Conservation (phyloP, 768 basidiomycete genomes). For the Lactarius psammicola region DNA sequence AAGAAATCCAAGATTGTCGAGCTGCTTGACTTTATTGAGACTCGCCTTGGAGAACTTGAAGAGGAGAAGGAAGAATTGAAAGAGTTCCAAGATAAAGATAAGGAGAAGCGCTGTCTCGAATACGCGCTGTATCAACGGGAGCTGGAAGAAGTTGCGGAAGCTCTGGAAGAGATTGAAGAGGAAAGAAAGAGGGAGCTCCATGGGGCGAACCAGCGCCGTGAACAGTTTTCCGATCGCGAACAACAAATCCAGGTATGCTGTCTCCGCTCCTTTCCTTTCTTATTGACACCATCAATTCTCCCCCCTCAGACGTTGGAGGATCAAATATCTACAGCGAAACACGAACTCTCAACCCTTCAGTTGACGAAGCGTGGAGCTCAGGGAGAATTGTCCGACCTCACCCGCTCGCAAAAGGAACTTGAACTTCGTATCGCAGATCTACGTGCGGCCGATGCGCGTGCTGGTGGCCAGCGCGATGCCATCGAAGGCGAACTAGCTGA, state of each 20-base stretch:
- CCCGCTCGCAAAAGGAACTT: constrained; percentile 81
- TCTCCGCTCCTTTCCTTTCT: not conserved
- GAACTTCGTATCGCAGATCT: constrained; percentile 83
- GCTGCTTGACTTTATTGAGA: constrained; percentile 86
- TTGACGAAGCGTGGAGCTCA: constrained; percentile 75
- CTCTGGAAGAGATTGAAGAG: constrained; percentile 81
- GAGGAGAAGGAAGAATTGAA: constrained; percentile 98
- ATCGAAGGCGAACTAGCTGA: constrained; percentile 63
- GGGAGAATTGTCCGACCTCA: constrained; percentile 81
- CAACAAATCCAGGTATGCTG: constrained; percentile 74
- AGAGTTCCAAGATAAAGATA: constrained; percentile 95
- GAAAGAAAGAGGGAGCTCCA: constrained; percentile 83
- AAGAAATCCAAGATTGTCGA: constrained; percentile 92
- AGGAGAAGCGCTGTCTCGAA: constrained; percentile 90
- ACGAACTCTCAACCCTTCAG: constrained; percentile 64
- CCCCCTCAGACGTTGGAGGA: constrained; percentile 65
- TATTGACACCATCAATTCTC: constrained; percentile 4
- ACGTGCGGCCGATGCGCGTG: constrained; percentile 58
- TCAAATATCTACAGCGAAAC: constrained; percentile 65
- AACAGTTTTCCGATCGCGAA: constrained; percentile 80
- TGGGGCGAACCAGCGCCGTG: constrained; percentile 74
- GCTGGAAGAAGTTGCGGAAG: constrained; percentile 81
- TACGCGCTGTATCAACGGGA: constrained; percentile 93
- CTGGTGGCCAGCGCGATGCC: constrained; percentile 60
- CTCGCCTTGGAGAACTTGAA: constrained; percentile 85